Evolutionary conservation across 2,329 filamentous ascomycete genomes (phyloP).

Genomic region (Fusarium vanettenii): DNA sequence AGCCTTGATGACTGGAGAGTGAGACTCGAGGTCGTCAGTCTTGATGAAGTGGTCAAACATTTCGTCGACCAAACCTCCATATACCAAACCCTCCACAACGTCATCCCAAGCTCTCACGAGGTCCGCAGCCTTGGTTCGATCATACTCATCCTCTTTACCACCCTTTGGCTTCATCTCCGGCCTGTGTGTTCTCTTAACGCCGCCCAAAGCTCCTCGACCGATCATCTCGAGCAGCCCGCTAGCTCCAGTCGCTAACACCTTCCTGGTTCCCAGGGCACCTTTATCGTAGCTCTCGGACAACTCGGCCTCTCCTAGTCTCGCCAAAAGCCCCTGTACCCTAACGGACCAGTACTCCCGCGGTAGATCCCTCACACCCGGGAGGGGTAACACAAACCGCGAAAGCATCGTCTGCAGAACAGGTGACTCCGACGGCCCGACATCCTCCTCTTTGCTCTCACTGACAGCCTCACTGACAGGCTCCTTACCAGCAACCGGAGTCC

Average conservation of each 20-base stretch:
- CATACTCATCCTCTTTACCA: slow-evolving; percentile 58
- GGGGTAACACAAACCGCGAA: slow-evolving; percentile 70
- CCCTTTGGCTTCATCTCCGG: slow-evolving; percentile 6
- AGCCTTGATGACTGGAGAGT: slow-evolving; percentile 71
- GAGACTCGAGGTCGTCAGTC: slow-evolving; percentile 71
- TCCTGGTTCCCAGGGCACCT: slow-evolving; percentile 77
- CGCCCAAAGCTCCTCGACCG: slow-evolving; percentile 73
- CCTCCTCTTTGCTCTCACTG: slow-evolving; percentile 30
- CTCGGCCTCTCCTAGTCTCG: slow-evolving; percentile 73
- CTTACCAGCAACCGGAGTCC: slow-evolving; percentile 37
- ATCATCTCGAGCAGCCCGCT: slow-evolving; percentile 77
- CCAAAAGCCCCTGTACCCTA: slow-evolving; percentile 69
- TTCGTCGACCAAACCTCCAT: slow-evolving; percentile 74
- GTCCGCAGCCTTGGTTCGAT: slow-evolving; percentile 68
- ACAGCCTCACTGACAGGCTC: slow-evolving; percentile 10
- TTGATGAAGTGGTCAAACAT: slow-evolving; percentile 70
- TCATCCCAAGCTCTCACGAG: slow-evolving; percentile 74
- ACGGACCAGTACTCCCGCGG: slow-evolving; percentile 73
- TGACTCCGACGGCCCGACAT: slow-evolving; percentile 57
- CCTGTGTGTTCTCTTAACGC: slow-evolving; percentile 46
- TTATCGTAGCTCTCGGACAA: slow-evolving; percentile 87
- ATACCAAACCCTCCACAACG: slow-evolving; percentile 72
- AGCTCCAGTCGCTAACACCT: slow-evolving; percentile 78
- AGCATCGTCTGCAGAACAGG: slow-evolving; percentile 78
- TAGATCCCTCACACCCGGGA: slow-evolving; percentile 75